A percentile compares a stretch with the other conserved stretches of the same genome.
Evolutionary conservation across 139 green algal species (phyloP).

Genomic region (Chlorella vulgaris): DNA sequence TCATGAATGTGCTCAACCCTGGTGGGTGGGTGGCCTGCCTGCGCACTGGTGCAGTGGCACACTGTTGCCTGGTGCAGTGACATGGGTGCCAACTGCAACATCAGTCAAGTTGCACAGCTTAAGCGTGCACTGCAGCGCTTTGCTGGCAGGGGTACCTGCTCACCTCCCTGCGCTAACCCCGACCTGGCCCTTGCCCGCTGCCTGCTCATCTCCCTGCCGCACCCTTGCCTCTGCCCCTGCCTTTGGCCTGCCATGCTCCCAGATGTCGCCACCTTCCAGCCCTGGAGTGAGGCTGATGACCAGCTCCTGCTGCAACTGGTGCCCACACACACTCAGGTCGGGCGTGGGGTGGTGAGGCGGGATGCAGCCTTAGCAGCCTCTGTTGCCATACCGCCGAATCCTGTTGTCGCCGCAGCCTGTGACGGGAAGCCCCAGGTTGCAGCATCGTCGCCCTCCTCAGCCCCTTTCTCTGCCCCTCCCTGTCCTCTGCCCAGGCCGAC

Average conservation of each 20-base stretch:
- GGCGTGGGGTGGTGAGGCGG: background rate
- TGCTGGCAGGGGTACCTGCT: too few relatives aligned
- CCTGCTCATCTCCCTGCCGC: background rate
- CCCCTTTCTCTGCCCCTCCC: background rate
- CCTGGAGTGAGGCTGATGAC: conserved; percentile 5
- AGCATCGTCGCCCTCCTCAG: background rate
- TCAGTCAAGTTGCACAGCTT: too few relatives aligned
- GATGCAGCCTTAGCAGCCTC: background rate
- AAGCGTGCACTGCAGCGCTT: too few relatives aligned
- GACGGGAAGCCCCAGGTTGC: background rate
- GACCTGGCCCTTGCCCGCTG: too few relatives aligned
- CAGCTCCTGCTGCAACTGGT: background rate
- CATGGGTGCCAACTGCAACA: too few relatives aligned
- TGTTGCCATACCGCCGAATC: background rate
- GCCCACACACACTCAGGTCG: conserved; percentile 9
- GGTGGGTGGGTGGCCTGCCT: background rate
- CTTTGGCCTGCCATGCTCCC: background rate
- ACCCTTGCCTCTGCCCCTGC: background rate
- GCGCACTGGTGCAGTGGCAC: background rate
- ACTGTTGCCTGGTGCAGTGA: too few relatives aligned
- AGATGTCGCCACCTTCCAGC: conserved; percentile 8
- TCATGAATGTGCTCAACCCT: conserved; percentile 45
- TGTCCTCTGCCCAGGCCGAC: background rate
- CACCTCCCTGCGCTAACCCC: too few relatives aligned
- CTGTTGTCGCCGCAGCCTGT: background rate